Evolutionary conservation across 495 filamentous ascomycete species (phyloP).

Genomic region (Penicillium coprophilum): DNA sequence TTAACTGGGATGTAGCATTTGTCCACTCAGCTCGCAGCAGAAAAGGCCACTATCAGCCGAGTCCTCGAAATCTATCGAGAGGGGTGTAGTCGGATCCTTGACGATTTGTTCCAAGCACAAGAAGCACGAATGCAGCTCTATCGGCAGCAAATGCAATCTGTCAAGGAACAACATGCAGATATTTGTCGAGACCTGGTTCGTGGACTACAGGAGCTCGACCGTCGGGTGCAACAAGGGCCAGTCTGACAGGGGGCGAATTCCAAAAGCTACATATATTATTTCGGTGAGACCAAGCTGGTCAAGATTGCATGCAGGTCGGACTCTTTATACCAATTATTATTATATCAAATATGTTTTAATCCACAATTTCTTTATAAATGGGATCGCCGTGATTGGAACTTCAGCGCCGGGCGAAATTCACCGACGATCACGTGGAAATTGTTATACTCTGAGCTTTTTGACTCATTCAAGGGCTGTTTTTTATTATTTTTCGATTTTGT

Average conservation of each 20-base stretch:
- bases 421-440: conserved; percentile 24
- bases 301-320: background rate
- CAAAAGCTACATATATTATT: background rate
- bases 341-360: background rate
- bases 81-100: conserved; percentile 36
- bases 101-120: conserved; percentile 35
- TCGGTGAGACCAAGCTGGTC: background rate
- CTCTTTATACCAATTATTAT: background rate
- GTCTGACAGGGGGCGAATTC: background rate
- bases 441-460: conserved; percentile 16
- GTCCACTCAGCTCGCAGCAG: conserved; percentile 31
- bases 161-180: conserved; percentile 35
- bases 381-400: conserved; percentile 24
- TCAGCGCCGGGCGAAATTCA: conserved; percentile 9
- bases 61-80: conserved; percentile 34
- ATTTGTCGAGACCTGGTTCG: conserved; percentile 35
- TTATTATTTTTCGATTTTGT: conserved; percentile 15
- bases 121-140: conserved; percentile 34
- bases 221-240: conserved; percentile 23
- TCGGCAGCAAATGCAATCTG: conserved; percentile 31
- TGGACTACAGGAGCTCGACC: conserved; percentile 32
- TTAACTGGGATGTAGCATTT: conserved; percentile 24
- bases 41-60: conserved; percentile 30
- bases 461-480: conserved; percentile 22
- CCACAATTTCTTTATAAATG: conserved; percentile 11